Conservation (phyloP, 1,284 basidiomycete species). For the Melampsora larici-populina region DNA sequence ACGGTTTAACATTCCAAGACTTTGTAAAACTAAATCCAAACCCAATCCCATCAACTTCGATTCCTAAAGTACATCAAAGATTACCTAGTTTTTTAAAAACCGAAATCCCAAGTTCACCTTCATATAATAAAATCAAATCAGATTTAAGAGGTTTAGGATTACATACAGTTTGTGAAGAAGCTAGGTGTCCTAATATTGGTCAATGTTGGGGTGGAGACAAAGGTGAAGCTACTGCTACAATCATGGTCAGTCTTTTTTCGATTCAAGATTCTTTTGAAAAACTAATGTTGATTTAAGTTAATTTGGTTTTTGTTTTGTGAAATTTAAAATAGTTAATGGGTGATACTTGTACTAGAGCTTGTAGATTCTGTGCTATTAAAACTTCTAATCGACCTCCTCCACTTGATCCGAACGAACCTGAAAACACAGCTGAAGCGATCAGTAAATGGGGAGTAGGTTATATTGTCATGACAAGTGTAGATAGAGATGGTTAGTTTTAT, state of each 20-base stretch:
- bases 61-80: constrained; percentile 52
- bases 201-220: constrained; percentile 93
- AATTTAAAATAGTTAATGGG: constrained; percentile 95
- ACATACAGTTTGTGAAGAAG: constrained; percentile 98
- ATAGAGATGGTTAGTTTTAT: constrained; percentile 74
- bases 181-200: constrained; percentile 96
- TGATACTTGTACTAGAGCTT: constrained; percentile 97
- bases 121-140: constrained; percentile 88
- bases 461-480: constrained; percentile 94
- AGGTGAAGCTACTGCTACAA: constrained; percentile 90
- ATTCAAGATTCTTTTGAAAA: not conserved
- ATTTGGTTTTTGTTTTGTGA: not conserved
- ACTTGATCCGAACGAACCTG: constrained; percentile 92
- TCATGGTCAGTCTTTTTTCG: constrained; percentile 69
- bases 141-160: constrained; percentile 86
- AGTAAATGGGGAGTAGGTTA: constrained; percentile 97
- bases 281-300: too few relatives aligned
- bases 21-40: not conserved
- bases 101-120: constrained; percentile 70
- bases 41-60: not conserved
- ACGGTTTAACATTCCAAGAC: constrained; percentile 38
- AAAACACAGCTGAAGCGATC: constrained; percentile 97
- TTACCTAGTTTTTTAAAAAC: constrained; percentile 91
- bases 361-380: constrained; percentile 96
- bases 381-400: constrained; percentile 84